Evolutionary conservation across 1,284 basidiomycete species (phyloP), one percentile per base, ranked within the genome.

Genomic region (Marasmius tenuissimus): DNA sequence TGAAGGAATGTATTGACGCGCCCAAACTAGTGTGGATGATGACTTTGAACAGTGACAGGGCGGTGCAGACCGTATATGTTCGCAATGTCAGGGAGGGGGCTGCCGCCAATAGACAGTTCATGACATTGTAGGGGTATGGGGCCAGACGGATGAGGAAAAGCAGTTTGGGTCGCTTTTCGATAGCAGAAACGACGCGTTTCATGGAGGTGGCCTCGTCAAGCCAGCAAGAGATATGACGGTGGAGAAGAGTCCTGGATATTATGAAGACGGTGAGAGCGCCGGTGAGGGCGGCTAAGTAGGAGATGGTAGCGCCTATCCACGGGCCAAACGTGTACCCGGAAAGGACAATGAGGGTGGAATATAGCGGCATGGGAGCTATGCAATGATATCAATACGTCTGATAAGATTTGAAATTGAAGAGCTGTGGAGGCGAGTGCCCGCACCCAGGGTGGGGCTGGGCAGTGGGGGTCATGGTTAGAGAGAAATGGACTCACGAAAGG

Each of bases 61-160:
- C 92, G 8, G 93, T 95, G 77, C 92, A 94, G 53, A 84, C 70
- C 34, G 86, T 84, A 75, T 94, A 95, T 10, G 92, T 94, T 65
- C 82, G 82, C 67, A 94, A 79, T 10, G 86, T 89, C 66, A 95
- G 83, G n/a, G 88, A 87, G n/a, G 89, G 88, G 12, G 91, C 87
- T n/a, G 91, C 91, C 2, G 93, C 93, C 39, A 95, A 84, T 49
- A 95, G 84, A 68, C 90, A 92, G 77, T 95, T 95, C 88, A 95
- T 92, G 70, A 95, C 88, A 75, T 95, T 95, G 79, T 91, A 92
- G 0, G 90, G 91, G 71, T 92, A 92, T 4, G 91, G 91, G 18
- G 91, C 93, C 55, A 95, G 81, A 58, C 93, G 90, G 67, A 95
- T 90, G 65, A 95, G 85, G 78, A 95, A 94, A 55, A 95, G 85